phyloP scores from a whole-genome alignment of 345 rosid species.

The Syzygium aromaticum region DNA sequence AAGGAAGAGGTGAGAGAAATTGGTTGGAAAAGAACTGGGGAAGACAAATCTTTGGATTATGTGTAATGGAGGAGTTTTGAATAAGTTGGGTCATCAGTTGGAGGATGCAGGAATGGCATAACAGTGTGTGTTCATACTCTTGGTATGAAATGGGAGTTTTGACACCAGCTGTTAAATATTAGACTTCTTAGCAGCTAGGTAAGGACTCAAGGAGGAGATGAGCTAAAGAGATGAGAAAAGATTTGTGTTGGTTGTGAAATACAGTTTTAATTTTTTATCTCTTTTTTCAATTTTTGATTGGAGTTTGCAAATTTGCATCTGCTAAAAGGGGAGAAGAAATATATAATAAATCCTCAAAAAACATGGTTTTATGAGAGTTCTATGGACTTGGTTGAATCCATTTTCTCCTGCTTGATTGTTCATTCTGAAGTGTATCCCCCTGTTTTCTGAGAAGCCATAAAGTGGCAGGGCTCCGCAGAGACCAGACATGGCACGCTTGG shows the following conservation, averaged over 20 bases:
- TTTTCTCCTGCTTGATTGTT: neutral
- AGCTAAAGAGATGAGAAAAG: neutral
- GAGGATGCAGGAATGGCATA: constrained; percentile 8
- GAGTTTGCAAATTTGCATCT: neutral
- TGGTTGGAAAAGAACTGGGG: neutral
- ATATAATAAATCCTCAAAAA: neutral
- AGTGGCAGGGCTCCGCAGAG: neutral
- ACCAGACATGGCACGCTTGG: neutral
- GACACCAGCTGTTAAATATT: constrained; percentile 48
- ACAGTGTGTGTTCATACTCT: constrained; percentile 12
- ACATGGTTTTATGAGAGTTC: neutral
- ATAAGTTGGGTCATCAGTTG: constrained; percentile 26
- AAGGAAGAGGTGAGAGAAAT: neutral
- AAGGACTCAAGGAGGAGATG: neutral
- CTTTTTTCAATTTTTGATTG: neutral
- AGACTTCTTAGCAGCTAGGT: constrained; percentile 33
- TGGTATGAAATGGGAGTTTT: constrained; percentile 20
- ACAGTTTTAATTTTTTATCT: neutral
- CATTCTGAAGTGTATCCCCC: neutral
- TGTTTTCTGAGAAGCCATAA: neutral
- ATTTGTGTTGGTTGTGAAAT: neutral
- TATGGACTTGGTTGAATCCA: neutral
- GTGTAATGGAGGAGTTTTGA: neutral
- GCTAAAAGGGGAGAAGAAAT: neutral
- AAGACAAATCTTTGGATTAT: neutral